Percentiles rank a stretch among this genome's conserved stretches.
These are phyloP conservation scores for Lepiota subincarnata DNA, from an alignment of 768 basidiomycete genomes.

Conservation along the genomic window DNA sequence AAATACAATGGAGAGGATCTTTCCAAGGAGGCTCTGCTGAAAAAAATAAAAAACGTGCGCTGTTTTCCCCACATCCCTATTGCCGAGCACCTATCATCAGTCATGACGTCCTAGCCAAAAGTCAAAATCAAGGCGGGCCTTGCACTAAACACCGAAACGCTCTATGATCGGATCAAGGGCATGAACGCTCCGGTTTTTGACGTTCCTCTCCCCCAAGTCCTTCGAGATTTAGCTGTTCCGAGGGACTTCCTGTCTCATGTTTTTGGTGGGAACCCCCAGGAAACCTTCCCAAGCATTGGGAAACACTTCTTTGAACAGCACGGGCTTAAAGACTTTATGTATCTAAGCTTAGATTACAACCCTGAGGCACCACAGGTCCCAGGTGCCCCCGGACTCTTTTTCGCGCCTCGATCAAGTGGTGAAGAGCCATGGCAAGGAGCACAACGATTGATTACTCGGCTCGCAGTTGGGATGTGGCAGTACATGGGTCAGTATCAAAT, in stretches of 20 bases:
- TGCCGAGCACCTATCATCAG: not conserved
- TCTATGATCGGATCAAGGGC: not conserved
- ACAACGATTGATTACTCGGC: conserved; percentile 27
- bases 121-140: not conserved
- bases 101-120: not conserved
- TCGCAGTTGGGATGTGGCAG: conserved; percentile 26
- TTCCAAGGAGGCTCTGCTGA: not conserved
- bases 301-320: conserved; percentile 17
- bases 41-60: not conserved
- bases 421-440: conserved; percentile 18
- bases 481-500: conserved; percentile 32
- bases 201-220: conserved; percentile 3
- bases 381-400: conserved; percentile 27
- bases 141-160: not conserved
- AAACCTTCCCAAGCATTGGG: conserved; percentile 16
- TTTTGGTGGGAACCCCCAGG: conserved; percentile 22
- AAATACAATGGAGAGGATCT: not conserved
- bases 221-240: conserved; percentile 8
- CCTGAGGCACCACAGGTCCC: conserved; percentile 25
- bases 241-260: conserved; percentile 17
- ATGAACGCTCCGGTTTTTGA: not conserved
- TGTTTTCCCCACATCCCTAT: no score
- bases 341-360: conserved; percentile 20
- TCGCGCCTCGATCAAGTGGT: conserved; percentile 12
- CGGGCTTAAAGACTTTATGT: conserved; percentile 27